phyloP scores from a whole-genome alignment of 164 flowering plant genomes.

The Macadamia tetraphylla region DNA sequence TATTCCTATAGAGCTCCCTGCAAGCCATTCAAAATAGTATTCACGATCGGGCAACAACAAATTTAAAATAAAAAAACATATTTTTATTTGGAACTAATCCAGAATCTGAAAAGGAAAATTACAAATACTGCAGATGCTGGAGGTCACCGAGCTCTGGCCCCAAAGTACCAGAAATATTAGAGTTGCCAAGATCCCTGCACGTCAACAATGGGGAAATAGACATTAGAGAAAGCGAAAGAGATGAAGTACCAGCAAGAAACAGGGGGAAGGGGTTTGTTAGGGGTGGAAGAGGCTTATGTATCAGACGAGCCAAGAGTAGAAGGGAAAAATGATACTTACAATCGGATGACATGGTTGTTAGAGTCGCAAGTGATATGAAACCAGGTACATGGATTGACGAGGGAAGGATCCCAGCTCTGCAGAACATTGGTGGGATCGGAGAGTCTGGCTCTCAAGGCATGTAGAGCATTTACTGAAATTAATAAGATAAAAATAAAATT shows the following conservation, averaged over 20 bases:
- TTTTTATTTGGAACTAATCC: neutral
- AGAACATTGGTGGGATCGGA: conserved; percentile 69
- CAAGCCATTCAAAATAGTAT: conserved; percentile 6
- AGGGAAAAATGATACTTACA: conserved; percentile 36
- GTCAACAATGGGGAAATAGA: neutral
- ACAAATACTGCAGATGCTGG: conserved; percentile 70
- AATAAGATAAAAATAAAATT: neutral
- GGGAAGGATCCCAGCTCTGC: conserved; percentile 93
- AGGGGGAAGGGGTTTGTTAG: too few species aligned
- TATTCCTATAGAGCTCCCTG: conserved; percentile 79
- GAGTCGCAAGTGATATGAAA: conserved; percentile 81
- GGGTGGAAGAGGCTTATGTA: neutral
- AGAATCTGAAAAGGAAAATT: conserved; percentile 2
- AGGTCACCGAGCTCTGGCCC: conserved; percentile 78
- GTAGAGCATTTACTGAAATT: conserved; percentile 63
- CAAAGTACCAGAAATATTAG: conserved; percentile 70
- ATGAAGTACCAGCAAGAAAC: neutral
- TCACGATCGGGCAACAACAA: neutral
- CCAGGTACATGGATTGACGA: conserved; percentile 92
- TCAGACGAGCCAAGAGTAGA: neutral
- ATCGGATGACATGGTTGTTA: conserved; percentile 61
- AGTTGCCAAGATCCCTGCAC: conserved; percentile 78
- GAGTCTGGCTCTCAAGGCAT: conserved; percentile 52
- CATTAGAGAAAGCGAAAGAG: neutral
- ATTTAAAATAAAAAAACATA: neutral